Conservation (phyloP, 139 green algal genomes). For the Tetraselmis chui region DNA sequence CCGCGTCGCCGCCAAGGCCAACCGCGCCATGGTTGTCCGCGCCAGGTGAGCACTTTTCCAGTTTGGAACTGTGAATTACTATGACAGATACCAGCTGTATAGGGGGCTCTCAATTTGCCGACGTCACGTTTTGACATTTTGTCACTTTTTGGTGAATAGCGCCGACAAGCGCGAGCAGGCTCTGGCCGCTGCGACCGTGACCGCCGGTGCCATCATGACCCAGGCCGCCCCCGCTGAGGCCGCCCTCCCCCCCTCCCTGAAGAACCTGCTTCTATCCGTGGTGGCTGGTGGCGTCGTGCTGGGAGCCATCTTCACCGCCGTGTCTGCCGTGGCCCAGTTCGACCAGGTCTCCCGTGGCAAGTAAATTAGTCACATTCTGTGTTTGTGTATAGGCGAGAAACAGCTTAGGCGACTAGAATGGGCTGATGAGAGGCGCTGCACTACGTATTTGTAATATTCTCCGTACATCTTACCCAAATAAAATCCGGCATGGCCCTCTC, state of each 20-base stretch:
- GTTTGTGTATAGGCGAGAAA: too few species aligned
- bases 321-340: slow-evolving; percentile 79
- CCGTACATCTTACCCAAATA: too few species aligned
- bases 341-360: slow-evolving; percentile 53
- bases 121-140: neutral
- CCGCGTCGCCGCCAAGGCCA: neutral
- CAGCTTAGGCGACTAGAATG: too few species aligned
- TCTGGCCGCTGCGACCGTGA: neutral
- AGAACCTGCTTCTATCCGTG: slow-evolving; percentile 87
- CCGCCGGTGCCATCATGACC: neutral
- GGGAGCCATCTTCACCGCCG: slow-evolving; percentile 64
- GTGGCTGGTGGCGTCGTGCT: slow-evolving; percentile 80
- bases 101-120: neutral
- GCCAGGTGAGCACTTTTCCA: neutral
- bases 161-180: neutral
- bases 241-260: slow-evolving; percentile 28
- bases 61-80: neutral
- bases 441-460: too few species aligned
- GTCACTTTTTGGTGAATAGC: neutral
- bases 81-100: neutral
- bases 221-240: neutral
- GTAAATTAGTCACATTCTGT: too few species aligned
- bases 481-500: too few species aligned
- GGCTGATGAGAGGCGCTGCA: too few species aligned
- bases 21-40: neutral